Evolutionary conservation across 2,329 filamentous ascomycete species (phyloP).

Genomic region (Lojkania enalia): DNA sequence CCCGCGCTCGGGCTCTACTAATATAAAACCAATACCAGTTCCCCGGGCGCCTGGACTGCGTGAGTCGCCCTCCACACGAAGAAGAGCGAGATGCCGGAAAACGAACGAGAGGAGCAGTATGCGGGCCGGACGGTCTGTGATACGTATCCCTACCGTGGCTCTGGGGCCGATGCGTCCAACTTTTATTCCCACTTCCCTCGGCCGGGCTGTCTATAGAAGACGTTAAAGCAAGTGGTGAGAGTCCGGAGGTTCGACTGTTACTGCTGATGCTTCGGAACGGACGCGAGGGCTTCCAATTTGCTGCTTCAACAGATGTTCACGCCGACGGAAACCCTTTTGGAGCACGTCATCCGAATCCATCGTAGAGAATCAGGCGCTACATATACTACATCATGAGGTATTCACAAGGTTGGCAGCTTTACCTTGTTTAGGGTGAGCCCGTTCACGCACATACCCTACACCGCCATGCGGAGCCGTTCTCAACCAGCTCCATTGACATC

Average conservation of each 20-base stretch:
- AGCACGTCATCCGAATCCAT: slow-evolving; percentile 10
- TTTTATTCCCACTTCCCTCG: slow-evolving; percentile 7
- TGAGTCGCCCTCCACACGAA: slow-evolving; percentile 13
- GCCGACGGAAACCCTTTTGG: slow-evolving; percentile 7
- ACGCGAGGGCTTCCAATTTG: slow-evolving; percentile 17
- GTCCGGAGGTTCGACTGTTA: too few species aligned
- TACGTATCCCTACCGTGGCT: slow-evolving; percentile 12
- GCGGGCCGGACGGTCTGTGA: slow-evolving; percentile 8
- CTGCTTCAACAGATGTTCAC: slow-evolving; percentile 5
- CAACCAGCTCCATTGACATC: neutral
- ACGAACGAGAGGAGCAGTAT: slow-evolving; percentile 15
- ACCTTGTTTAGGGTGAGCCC: neutral
- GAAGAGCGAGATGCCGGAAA: slow-evolving; percentile 16
- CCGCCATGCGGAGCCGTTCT: slow-evolving; percentile 1
- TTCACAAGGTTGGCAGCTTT: slow-evolving; percentile 1
- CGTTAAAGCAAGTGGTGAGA: too few species aligned
- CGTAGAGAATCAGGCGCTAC: neutral
- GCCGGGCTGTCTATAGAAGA: neutral
- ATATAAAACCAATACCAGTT: slow-evolving; percentile 21
- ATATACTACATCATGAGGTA: slow-evolving; percentile 2
- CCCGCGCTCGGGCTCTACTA: slow-evolving; percentile 9
- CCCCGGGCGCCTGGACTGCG: slow-evolving; percentile 17
- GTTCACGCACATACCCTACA: slow-evolving; percentile 9
- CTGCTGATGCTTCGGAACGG: neutral
- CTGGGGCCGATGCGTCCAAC: slow-evolving; percentile 11